phyloP scores from a whole-genome alignment of 257 asterid genomes.

The Capsicum baccatum region DNA sequence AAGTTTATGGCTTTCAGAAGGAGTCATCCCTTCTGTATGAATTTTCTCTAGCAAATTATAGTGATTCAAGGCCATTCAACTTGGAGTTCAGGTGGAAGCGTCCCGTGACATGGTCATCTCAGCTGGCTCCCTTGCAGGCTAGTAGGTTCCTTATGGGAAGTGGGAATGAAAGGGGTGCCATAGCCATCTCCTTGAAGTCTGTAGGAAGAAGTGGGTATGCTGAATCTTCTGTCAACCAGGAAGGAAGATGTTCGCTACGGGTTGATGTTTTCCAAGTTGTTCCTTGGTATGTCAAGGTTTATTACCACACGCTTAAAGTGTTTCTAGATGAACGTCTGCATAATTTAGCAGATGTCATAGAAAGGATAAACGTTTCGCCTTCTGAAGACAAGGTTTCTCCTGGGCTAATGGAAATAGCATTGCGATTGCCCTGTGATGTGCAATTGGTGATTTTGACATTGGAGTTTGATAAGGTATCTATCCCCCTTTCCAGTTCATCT shows the following conservation, averaged over 20 bases:
- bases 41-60: slow-evolving; percentile 59
- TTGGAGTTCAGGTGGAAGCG: slow-evolving; percentile 82
- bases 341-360: slow-evolving; percentile 54
- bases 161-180: slow-evolving; percentile 95
- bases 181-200: slow-evolving; percentile 82
- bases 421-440: slow-evolving; percentile 77
- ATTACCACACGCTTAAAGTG: slow-evolving; percentile 75
- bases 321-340: slow-evolving; percentile 72
- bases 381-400: slow-evolving; percentile 97
- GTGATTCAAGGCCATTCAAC: slow-evolving; percentile 69
- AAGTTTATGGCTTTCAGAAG: slow-evolving; percentile 43
- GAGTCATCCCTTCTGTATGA: slow-evolving; percentile 63
- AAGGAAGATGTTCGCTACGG: slow-evolving; percentile 56
- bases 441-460: slow-evolving; percentile 76
- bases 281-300: slow-evolving; percentile 98
- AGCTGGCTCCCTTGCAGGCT: slow-evolving; percentile 77
- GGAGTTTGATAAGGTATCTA: slow-evolving; percentile 93
- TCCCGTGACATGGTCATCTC: slow-evolving; percentile 78
- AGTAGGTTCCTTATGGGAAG: slow-evolving; percentile 92
- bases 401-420: slow-evolving; percentile 82
- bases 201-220: slow-evolving; percentile 41
- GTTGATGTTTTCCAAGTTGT: slow-evolving; percentile 89
- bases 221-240: slow-evolving; percentile 40
- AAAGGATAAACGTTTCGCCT: slow-evolving; percentile 73
- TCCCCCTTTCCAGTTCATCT: not conserved